These are phyloP conservation scores for Anaeromyces robustus DNA, from an alignment of 192 early-diverging fungal species.

Conservation along the genomic window DNA sequence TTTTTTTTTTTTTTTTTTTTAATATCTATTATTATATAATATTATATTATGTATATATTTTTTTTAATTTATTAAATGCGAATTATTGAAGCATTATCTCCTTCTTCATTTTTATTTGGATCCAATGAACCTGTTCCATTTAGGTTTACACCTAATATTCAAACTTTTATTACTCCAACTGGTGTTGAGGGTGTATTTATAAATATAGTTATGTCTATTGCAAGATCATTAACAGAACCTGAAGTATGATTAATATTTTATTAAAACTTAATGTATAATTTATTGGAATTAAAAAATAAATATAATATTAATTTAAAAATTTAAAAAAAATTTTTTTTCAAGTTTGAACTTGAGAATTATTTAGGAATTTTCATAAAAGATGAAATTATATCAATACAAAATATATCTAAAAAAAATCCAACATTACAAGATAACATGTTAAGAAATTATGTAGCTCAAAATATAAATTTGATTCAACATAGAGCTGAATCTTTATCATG, in stretches of 20 bases:
- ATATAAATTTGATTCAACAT: conserved; percentile 55
- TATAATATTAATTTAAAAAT: not conserved
- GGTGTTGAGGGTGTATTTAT: conserved; percentile 89
- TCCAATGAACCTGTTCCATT: conserved; percentile 85
- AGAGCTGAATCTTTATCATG: conserved; percentile 54
- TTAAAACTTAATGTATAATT: too few species aligned
- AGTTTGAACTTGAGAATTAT: conserved; percentile 82
- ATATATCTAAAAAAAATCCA: conserved; percentile 28
- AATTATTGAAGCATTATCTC: conserved; percentile 14
- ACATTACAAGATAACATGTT: conserved; percentile 42
- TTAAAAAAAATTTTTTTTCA: not conserved
- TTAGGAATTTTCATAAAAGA: conserved; percentile 88
- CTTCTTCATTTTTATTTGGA: conserved; percentile 25
- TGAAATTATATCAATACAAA: conserved; percentile 71
- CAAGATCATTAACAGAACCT: conserved; percentile 61
- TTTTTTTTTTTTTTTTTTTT: not conserved
- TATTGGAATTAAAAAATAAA: not conserved
- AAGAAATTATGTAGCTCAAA: conserved; percentile 48
- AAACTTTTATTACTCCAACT: conserved; percentile 81
- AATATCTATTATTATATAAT: too few species aligned
- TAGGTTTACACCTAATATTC: conserved; percentile 94
- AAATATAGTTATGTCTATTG: conserved; percentile 67
- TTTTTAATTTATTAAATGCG: too few species aligned
- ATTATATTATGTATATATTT: too few species aligned
- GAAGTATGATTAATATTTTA: conserved; percentile 22